phyloP scores from a whole-genome alignment of 805 yeast genomes.

The Metschnikowia reukaufii region DNA sequence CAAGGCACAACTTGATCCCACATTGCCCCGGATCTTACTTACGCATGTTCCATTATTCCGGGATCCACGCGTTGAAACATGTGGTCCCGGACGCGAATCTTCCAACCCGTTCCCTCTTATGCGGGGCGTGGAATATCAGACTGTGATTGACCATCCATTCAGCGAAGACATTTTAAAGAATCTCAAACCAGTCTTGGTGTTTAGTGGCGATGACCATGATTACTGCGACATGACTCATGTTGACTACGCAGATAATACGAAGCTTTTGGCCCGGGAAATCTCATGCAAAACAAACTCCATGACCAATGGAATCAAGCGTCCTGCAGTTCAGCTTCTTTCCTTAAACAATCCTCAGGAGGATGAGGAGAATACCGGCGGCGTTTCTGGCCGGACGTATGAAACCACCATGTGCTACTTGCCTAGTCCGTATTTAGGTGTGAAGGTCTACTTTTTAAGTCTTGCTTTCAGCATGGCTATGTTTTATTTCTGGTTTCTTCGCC shows the following conservation, averaged over 20 bases:
- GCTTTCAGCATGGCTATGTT: constrained; percentile 15
- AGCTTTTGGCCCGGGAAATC: constrained; percentile 58
- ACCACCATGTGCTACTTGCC: constrained; percentile 60
- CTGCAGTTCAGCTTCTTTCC: constrained; percentile 84
- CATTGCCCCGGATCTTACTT: constrained; percentile 64
- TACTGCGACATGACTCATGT: constrained; percentile 77
- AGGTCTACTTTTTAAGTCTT: constrained; percentile 16
- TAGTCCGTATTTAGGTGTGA: constrained; percentile 42
- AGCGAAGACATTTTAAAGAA: constrained; percentile 57
- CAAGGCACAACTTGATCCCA: constrained; percentile 24
- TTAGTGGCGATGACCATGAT: constrained; percentile 97
- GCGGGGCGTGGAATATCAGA: constrained; percentile 85
- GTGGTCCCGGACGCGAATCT: constrained; percentile 81
- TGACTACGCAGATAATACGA: constrained; percentile 23
- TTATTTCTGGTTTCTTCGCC: constrained; percentile 6
- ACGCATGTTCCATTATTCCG: constrained; percentile 89
- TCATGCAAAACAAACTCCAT: constrained; percentile 88
- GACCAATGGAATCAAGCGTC: constrained; percentile 86
- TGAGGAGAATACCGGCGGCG: constrained; percentile 3
- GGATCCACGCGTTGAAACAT: constrained; percentile 55
- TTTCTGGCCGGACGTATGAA: constrained; percentile 11
- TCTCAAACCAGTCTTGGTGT: constrained; percentile 65
- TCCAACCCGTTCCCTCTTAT: constrained; percentile 60
- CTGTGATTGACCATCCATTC: constrained; percentile 64
- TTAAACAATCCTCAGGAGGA: constrained; percentile 47